Evolutionary conservation across 306 rosid species (phyloP).

Genomic region (Betula pendula): DNA sequence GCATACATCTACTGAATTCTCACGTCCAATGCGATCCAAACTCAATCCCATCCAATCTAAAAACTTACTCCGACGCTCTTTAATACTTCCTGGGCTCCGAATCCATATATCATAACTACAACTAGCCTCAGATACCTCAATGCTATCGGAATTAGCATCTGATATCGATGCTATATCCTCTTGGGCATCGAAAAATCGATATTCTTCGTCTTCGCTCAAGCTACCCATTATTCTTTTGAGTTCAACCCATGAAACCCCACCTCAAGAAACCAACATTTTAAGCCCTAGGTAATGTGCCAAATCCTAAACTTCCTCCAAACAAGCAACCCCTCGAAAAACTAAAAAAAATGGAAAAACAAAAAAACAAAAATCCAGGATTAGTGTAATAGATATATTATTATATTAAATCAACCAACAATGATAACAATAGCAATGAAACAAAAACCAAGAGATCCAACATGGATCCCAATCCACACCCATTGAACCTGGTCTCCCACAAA

Average conservation of each 20-base stretch:
- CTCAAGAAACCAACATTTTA: conserved; percentile 63
- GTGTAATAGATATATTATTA: conserved; percentile 45
- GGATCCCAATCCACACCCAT: conserved; percentile 81
- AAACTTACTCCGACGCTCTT: conserved; percentile 70
- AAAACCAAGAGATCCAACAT: conserved; percentile 74
- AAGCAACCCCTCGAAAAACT: conserved; percentile 47
- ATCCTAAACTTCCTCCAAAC: conserved; percentile 47
- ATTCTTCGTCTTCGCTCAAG: conserved; percentile 66
- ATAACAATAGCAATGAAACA: conserved; percentile 42
- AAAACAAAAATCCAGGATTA: conserved; percentile 56
- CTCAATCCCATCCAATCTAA: conserved; percentile 59
- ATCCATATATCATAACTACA: conserved; percentile 64
- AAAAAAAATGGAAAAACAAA: conserved; percentile 27
- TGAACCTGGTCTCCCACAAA: conserved; percentile 59
- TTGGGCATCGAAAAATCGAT: conserved; percentile 72
- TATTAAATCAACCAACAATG: conserved; percentile 35
- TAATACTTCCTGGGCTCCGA: conserved; percentile 63
- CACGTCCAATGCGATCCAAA: conserved; percentile 32
- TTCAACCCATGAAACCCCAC: conserved; percentile 82
- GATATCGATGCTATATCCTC: conserved; percentile 64
- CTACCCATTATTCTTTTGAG: conserved; percentile 68
- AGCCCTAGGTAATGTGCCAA: conserved; percentile 45
- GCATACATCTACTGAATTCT: conserved; percentile 28
- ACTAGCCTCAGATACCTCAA: conserved; percentile 36
- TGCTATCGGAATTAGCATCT: conserved; percentile 43